phyloP scores from a whole-genome alignment of 345 rosid genomes.

The Syzygium aqueum region DNA sequence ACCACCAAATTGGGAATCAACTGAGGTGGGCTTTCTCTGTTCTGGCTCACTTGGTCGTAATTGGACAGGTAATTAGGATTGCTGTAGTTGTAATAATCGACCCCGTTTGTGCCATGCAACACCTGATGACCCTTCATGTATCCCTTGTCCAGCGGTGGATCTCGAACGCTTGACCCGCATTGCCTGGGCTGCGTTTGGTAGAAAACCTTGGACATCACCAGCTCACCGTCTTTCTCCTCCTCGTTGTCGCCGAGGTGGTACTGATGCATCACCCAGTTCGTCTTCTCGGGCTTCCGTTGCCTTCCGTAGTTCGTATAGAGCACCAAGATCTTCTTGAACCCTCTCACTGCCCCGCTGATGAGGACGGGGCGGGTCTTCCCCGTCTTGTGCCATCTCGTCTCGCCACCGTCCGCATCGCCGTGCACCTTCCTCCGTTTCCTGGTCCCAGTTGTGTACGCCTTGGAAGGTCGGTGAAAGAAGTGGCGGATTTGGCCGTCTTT shows the following conservation, averaged over 20 bases:
- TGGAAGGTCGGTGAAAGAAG: conserved; percentile 91
- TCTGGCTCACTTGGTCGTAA: conserved; percentile 12
- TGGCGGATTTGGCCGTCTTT: conserved; percentile 88
- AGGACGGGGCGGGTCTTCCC: conserved; percentile 83
- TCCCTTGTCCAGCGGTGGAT: background rate
- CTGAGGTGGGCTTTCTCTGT: conserved; percentile 23
- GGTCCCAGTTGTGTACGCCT: conserved; percentile 95
- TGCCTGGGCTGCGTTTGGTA: conserved; percentile 97
- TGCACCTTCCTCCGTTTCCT: conserved; percentile 88
- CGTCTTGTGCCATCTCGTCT: conserved; percentile 98
- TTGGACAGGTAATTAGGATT: conserved; percentile 10
- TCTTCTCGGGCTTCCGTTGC: conserved; percentile 88
- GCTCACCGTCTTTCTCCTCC: conserved; percentile 91
- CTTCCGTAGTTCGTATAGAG: conserved; percentile 95
- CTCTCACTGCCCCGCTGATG: conserved; percentile 40
- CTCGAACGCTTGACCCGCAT: conserved; percentile 37
- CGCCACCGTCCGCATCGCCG: conserved; percentile 69
- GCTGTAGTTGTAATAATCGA: conserved; percentile 14
- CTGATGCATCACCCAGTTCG: conserved; percentile 99
- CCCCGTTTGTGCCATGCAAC: background rate
- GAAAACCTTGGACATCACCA: conserved; percentile 77
- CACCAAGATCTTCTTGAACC: conserved; percentile 85
- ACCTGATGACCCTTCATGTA: background rate
- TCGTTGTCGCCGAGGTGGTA: conserved; percentile 79
- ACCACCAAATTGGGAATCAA: conserved; percentile 54